A percentile compares a stretch with the other conserved stretches of the same genome.
Evolutionary conservation across 2,329 filamentous ascomycete genomes (phyloP).

Genomic region (Pseudofabraea citricarpa): DNA sequence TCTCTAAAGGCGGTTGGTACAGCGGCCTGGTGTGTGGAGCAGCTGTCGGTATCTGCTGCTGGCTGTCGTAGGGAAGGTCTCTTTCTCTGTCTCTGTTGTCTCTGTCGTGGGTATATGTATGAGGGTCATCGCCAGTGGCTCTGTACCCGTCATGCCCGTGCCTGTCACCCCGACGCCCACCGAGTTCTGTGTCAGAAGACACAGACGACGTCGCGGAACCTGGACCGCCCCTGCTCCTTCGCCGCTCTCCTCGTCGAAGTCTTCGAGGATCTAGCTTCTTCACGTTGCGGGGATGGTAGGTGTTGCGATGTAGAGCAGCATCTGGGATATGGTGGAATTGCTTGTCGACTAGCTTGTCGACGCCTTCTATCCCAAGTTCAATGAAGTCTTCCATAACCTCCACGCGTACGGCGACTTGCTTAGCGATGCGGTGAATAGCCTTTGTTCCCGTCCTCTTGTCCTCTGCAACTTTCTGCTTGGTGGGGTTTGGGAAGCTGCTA

Average conservation of each 20-base stretch:
- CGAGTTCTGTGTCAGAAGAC: not conserved
- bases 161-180: not conserved
- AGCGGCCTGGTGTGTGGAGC: not conserved
- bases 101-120: not conserved
- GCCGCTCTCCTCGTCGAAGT: not conserved
- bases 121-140: not conserved
- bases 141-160: not conserved
- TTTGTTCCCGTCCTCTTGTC: too few relatives aligned
- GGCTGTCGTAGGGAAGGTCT: not conserved
- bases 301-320: constrained; percentile 11
- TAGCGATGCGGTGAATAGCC: too few relatives aligned
- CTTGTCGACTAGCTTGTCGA: constrained; percentile 17
- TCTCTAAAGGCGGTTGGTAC: not conserved
- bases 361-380: constrained; percentile 11
- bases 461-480: too few relatives aligned
- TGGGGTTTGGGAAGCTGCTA: too few relatives aligned
- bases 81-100: not conserved
- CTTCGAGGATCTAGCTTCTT: not conserved
- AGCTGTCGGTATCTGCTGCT: not conserved
- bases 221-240: not conserved
- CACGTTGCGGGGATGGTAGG: constrained; percentile 14
- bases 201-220: not conserved
- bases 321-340: constrained; percentile 19
- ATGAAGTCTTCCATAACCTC: constrained; percentile 5
- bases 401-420: too few relatives aligned